These are phyloP conservation scores for Rhododendron vialii DNA, from an alignment of 148 eudicot species.

Conservation along the genomic window DNA sequence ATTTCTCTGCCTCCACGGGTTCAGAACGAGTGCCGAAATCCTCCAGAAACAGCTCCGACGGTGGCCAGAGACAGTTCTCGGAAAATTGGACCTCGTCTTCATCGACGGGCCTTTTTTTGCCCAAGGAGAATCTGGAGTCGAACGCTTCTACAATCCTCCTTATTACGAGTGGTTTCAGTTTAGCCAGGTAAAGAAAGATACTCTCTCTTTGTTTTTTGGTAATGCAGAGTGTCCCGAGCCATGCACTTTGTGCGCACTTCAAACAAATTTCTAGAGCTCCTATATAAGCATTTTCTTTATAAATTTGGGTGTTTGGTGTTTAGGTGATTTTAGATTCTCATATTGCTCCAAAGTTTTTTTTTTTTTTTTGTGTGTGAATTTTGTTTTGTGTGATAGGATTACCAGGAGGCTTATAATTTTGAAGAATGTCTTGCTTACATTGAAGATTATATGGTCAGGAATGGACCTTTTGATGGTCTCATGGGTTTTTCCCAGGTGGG, in stretches of 20 bases:
- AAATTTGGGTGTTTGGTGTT: too few species aligned
- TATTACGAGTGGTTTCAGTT: slow-evolving; percentile 20
- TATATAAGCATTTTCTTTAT: too few species aligned
- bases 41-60: slow-evolving; percentile 10
- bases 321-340: neutral
- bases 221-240: too few species aligned
- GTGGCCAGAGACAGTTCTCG: slow-evolving; percentile 21
- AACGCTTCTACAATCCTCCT: slow-evolving; percentile 19
- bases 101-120: slow-evolving; percentile 16
- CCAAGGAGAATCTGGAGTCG: slow-evolving; percentile 12
- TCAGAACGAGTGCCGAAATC: slow-evolving; percentile 23
- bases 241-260: too few species aligned
- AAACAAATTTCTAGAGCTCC: too few species aligned
- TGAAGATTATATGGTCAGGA: slow-evolving; percentile 30
- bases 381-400: slow-evolving; percentile 8
- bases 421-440: slow-evolving; percentile 30
- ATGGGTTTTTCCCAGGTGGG: slow-evolving; percentile 40
- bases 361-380: neutral
- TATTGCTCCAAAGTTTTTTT: neutral
- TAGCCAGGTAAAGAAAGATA: slow-evolving; percentile 7
- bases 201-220: too few species aligned
- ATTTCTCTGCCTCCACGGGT: slow-evolving; percentile 24
- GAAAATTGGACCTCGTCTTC: slow-evolving; percentile 15
- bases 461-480: slow-evolving; percentile 45
- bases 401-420: slow-evolving; percentile 16